Evolutionary conservation across 768 basidiomycete species (phyloP), one percentile per base, ranked within the genome.

Genomic region (Suillus weaverae): DNA sequence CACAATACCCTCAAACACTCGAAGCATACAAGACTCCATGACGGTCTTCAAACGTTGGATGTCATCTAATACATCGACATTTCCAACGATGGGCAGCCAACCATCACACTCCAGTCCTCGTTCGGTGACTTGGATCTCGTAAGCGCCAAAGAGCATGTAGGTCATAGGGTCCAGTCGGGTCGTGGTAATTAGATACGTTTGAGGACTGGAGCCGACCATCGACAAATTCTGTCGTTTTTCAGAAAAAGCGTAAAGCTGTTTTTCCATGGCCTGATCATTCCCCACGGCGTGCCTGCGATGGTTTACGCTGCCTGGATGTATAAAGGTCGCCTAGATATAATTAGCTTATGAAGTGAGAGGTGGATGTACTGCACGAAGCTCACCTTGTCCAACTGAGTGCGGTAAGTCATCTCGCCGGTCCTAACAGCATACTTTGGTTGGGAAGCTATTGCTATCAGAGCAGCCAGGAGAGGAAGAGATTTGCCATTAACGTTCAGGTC

Each of bases 361-460:
- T 22, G 41, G 26, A 57, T 61, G 22, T 41, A 39, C 22, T 59
- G 43, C 59, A 61, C 51, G 18, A 48, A 48, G 67, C 35, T 65
- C 82, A 95, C 95, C 86, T 92, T 95, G 72, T 97, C 95, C 62
- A 87, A 85, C 18, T 86, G 81, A 3, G 95, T 97, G 51, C 94
- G 83, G 65, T 86, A 85, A 7, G 81, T 82, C 73, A 81, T 87
- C 51, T 89, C 89, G 2, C 87, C 84, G 7, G 85, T 87, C 60
- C 90, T 81, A 61, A 97, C 84, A 4, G 91, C 95, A 74, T 95
- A 97, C 75, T 96, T 95, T 30, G 95, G 95, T 70, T 96, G 94
- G 2, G 86, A 86, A 0, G 93, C 94, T 60, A 92, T 85, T 11
- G 94, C 86, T 71, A 97, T 91, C 61, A 98, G 80, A 9, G 89